These are phyloP conservation scores for Cystobasidium onofrii DNA, from an alignment of 768 basidiomycete species.

Conservation along the genomic window DNA sequence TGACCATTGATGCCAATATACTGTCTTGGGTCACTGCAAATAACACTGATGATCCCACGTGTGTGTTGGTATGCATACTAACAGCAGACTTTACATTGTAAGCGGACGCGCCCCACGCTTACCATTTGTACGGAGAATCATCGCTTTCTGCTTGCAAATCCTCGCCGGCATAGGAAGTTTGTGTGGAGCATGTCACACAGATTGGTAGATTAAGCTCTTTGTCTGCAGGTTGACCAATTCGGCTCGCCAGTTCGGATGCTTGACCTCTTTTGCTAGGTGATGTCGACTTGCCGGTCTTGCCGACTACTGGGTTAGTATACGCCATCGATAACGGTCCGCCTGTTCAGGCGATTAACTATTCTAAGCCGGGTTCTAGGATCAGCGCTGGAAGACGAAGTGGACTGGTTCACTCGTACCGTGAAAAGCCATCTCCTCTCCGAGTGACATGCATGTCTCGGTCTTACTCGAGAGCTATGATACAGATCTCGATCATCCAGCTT, in stretches of 20 bases:
- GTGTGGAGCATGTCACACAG: slow-evolving; percentile 20
- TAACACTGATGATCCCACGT: slow-evolving; percentile 13
- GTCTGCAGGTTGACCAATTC: not conserved
- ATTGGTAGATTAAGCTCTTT: slow-evolving; percentile 13
- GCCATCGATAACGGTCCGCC: not conserved
- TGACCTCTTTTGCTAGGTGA: not conserved
- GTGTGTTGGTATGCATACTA: too few relatives aligned
- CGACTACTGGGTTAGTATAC: not conserved
- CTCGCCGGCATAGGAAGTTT: slow-evolving; percentile 15
- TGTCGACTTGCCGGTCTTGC: too few relatives aligned
- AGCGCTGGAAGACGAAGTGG: too few relatives aligned
- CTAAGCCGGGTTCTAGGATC: too few relatives aligned
- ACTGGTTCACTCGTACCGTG: too few relatives aligned
- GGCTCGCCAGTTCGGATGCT: not conserved
- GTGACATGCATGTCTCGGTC: not conserved
- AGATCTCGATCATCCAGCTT: not conserved
- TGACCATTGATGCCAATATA: slow-evolving; percentile 31
- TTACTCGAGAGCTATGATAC: too few relatives aligned
- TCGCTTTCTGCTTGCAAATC: not conserved
- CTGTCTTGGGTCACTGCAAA: slow-evolving; percentile 29
- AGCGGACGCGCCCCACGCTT: not conserved
- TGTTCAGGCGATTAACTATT: too few relatives aligned
- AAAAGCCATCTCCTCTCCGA: not conserved
- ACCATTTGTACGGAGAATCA: slow-evolving; percentile 26
- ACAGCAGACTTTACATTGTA: too few relatives aligned